Evolutionary conservation across 768 basidiomycete species (phyloP), one percentile per base, ranked within the genome.

Genomic region (Termitomyces eurrhizus): DNA sequence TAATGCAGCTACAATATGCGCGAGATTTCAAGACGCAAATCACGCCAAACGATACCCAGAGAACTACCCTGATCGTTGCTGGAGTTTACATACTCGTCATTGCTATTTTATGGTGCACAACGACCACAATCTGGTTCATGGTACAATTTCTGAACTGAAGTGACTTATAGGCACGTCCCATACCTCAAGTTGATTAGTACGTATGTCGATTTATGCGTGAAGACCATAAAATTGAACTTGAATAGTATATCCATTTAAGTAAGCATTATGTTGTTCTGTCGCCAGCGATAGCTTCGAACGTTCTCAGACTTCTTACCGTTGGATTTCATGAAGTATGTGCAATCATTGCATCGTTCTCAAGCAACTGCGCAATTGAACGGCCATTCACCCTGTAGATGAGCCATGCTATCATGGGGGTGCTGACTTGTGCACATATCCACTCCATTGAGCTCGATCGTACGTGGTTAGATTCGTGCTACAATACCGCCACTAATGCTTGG

Each of bases 211-310:
- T 11, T 4, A 14, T 21, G 14, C 16, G 13, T 58, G n/a, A 29
- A 21, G 29, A 13, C 18, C 29, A 14, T 32, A 7, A 51, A 32
- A 48, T 44, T 44, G 41, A 33, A 14, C 26, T 44, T 44, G 14
- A 24, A 41, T 42, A 93, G 92, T 94, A 69, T 94, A 94, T 72
- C 93, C 92, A 5, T 94, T 94, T 83, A 94, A 94, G 92, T 92
- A 74, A 74, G 86, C 62, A n/a, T 55, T 8, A 21, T 14, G n/a
- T 56, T 7, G 29, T 24, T 26, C 48, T 32, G 18, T 21, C n/a
- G 12, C 26, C 24, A 9, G 18, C 16, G 0, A 24, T 58, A 37
- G 21, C 21, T 62, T 54, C 53, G 18, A 44, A n/a, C 24, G 57
- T 18, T 18, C 9, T 44, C 58, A 91, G 92, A 67, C 71, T 93